Conservation (phyloP, 306 rosid genomes). For the Neltuma alba region DNA sequence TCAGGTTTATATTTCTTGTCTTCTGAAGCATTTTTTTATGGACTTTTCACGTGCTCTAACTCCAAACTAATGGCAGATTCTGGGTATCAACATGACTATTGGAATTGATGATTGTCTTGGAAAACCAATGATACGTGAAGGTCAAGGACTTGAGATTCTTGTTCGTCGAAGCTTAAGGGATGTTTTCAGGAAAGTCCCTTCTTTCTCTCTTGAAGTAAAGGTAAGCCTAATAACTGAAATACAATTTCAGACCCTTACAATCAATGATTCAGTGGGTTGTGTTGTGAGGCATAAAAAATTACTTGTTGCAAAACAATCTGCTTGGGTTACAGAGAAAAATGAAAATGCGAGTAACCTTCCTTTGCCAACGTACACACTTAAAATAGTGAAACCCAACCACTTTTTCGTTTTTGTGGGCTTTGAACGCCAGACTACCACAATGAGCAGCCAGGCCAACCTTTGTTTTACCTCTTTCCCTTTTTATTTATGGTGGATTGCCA, state of each 20-base stretch:
- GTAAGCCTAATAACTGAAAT: conserved; percentile 40
- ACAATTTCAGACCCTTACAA: background rate
- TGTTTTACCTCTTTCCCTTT: background rate
- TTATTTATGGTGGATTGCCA: background rate
- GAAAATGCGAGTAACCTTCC: background rate
- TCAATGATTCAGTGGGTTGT: background rate
- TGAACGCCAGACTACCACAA: background rate
- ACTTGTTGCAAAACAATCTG: background rate
- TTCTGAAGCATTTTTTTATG: background rate
- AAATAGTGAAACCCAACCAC: background rate
- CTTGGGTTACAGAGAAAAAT: background rate
- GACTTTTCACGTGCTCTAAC: conserved; percentile 37
- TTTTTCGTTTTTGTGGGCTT: background rate
- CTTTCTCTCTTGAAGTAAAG: conserved; percentile 91
- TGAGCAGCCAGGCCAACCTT: background rate
- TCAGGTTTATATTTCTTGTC: conserved; percentile 59
- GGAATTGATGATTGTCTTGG: conserved; percentile 84
- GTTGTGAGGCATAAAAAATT: background rate
- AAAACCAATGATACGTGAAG: conserved; percentile 89
- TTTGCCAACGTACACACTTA: background rate
- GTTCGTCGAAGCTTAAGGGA: conserved; percentile 97
- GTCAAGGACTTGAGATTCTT: conserved; percentile 83
- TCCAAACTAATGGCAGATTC: conserved; percentile 60
- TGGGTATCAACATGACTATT: conserved; percentile 90
- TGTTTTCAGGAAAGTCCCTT: conserved; percentile 91